These are phyloP conservation scores for Gossypium schwendimanii DNA, from an alignment of 441 rosid species.

Conservation along the genomic window DNA sequence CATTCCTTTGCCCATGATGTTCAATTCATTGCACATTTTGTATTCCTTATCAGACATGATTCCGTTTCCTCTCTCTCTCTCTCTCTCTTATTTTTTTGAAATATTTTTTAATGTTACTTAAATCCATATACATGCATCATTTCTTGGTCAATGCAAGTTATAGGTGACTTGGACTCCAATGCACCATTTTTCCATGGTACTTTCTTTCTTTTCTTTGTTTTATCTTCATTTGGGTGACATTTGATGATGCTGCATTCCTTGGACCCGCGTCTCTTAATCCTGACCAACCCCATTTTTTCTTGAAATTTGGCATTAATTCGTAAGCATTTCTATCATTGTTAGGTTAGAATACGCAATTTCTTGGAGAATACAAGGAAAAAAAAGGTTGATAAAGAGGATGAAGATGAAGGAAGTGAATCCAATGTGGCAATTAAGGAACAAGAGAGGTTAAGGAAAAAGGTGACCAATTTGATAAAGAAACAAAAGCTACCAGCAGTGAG, in stretches of 20 bases:
- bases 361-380: slow-evolving; percentile 70
- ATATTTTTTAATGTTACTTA: background rate
- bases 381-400: slow-evolving; percentile 26
- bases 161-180: background rate
- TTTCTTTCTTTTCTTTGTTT: background rate
- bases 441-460: slow-evolving; percentile 60
- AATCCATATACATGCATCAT: background rate
- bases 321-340: slow-evolving; percentile 16
- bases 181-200: background rate
- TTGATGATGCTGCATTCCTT: background rate
- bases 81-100: background rate
- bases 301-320: slow-evolving; percentile 2
- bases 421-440: slow-evolving; percentile 36
- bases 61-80: background rate
- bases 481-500: slow-evolving; percentile 71
- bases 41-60: background rate
- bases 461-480: slow-evolving; percentile 60
- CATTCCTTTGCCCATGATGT: background rate
- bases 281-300: background rate
- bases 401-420: slow-evolving; percentile 35
- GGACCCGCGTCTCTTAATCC: slow-evolving; percentile 3
- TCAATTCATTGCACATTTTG: background rate
- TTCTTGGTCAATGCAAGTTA: background rate
- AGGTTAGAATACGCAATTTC: slow-evolving; percentile 67
- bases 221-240: background rate